A percentile compares a stretch with the other conserved stretches of the same genome.
Evolutionary conservation across 2,329 filamentous ascomycete genomes (phyloP).

Genomic region (Penicillium sp.): DNA sequence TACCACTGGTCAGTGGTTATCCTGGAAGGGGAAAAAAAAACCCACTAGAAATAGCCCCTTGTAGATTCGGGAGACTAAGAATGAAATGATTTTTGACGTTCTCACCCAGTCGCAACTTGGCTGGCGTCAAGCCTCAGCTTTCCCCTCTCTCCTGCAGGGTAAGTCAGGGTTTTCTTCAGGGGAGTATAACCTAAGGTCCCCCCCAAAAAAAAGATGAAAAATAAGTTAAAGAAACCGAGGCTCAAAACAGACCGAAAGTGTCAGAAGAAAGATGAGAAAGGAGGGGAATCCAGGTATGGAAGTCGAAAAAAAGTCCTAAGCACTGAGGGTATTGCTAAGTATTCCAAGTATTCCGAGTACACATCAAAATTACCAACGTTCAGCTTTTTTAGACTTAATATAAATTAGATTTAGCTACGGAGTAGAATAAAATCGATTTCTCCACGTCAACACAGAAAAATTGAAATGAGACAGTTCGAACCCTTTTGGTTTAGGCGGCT

Average conservation of each 20-base stretch:
- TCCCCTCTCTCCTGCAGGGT: not conserved
- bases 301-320: slow-evolving; percentile 21
- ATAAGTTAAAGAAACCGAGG: not conserved
- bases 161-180: not conserved
- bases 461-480: slow-evolving; percentile 8
- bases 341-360: slow-evolving; percentile 18
- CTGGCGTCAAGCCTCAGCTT: slow-evolving; percentile 1
- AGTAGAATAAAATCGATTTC: slow-evolving; percentile 9
- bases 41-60: slow-evolving; percentile 24
- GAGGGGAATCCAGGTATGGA: slow-evolving; percentile 10
- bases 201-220: not conserved
- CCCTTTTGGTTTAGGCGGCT: slow-evolving; percentile 4
- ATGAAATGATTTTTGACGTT: slow-evolving; percentile 5
- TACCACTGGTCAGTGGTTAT: slow-evolving; percentile 26
- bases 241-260: not conserved
- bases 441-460: slow-evolving; percentile 7
- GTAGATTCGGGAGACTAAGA: slow-evolving; percentile 25
- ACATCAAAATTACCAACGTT: slow-evolving; percentile 7
- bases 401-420: slow-evolving; percentile 17
- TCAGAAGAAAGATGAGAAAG: slow-evolving; percentile 28
- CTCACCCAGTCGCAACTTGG: slow-evolving; percentile 8
- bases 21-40: slow-evolving; percentile 11
- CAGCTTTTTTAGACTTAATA: not conserved
- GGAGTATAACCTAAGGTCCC: not conserved
- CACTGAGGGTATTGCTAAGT: slow-evolving; percentile 1